Evolutionary conservation across 805 yeast species (phyloP), one percentile per base, ranked within the genome.

Genomic region (Barnettozyma wickerhamii): DNA sequence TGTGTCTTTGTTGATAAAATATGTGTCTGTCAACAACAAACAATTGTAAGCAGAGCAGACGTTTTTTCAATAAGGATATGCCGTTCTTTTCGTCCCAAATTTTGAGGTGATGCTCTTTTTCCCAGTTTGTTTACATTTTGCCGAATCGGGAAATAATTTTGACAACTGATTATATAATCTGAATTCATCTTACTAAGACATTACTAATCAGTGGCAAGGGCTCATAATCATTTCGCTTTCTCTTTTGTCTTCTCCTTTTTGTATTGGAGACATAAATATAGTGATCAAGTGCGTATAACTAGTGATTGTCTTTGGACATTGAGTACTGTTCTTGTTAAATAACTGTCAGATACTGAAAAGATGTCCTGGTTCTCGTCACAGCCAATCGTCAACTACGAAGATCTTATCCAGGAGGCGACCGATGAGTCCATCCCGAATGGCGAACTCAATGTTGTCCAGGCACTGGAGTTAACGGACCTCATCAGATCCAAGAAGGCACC

Each of bases 341-440:
- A 28, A 33, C 33, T 32, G 5, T 13, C 10, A 5, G n/a, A 14
- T n/a, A 7, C 7, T 17, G 14, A 17, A 19, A 13, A n/a, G 12
- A 56, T 56, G 61, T 51, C 61, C 19, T 56, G 61, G 61, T 56
- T 56, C 36, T 38, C 50, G 2, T 46, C 57, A 7, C 39, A 36
- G 4, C 12, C 33, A 1, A 14, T 46, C 0, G 38, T 43, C 6
- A 30, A 40, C 7, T 42, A 52, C 7, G 93, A 84, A 50, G 71
- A 67, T 35, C 76, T 81, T 50, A 78, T 90, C 29, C 76, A 73
- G 40, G 77, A 74, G 47, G 95, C 96, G 14, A 87, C 96, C 1
- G 81, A 90, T 29, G 95, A 88, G 59, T 68, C 85, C n/a, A 83
- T 90, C 34, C 97, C 97, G 5, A 79, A 83, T 55, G 97, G 97